Base-by-base conservation (phyloP, 176 grass and related monocot species). In the Phoenix roebelenii region DNA sequence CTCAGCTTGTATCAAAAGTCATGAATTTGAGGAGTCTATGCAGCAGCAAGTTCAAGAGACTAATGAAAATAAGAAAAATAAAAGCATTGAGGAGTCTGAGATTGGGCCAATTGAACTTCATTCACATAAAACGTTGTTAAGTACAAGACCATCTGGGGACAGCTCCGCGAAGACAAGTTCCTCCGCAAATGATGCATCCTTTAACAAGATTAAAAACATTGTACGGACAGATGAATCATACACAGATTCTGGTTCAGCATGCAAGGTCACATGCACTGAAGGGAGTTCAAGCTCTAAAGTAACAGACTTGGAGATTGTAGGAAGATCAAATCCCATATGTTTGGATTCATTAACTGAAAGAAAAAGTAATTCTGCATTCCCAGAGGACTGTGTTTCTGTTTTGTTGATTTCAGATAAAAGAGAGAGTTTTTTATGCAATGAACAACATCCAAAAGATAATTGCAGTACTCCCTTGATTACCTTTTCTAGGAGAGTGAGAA, bases 401-500 rank as follows among this genome's bases (percentile, higher is more conserved):
- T 18, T 55, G 22, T 26, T 4, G 6, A 23, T n/a, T 22, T 55
- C 65, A 23, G 52, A 67, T 55, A 32, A 16, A 56, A 55, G 18
- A 6, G 6, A 15, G 19, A 29, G 17, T 16, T 14, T 57, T 44
- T 22, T 56, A 25, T 9, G 10, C 23, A 55, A 68, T 22, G 65
- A 68, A 22, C 12, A 56, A 18, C 7, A 7, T 44, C 52, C 24
- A 39, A 68, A 56, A 68, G 52, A 39, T 10, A 68, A 55, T 22
- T 15, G 24, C n/a, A 48, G 28, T 3, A 55, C 25, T 55, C 28
- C 28, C 52, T 54, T 68, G 28, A 68, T 68, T 55, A 68, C 65
- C 7, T 68, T 68, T 68, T 52, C 18, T 56, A 55, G 65, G 55
- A 68, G 65, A 55, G 26, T 30, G 9, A 68, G 39, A 44, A 68